Percentiles rank a stretch among this genome's conserved stretches.
Evolutionary conservation across 371 early-diverging fungal genomes (phyloP).

Genomic region (Mortierella sp.): DNA sequence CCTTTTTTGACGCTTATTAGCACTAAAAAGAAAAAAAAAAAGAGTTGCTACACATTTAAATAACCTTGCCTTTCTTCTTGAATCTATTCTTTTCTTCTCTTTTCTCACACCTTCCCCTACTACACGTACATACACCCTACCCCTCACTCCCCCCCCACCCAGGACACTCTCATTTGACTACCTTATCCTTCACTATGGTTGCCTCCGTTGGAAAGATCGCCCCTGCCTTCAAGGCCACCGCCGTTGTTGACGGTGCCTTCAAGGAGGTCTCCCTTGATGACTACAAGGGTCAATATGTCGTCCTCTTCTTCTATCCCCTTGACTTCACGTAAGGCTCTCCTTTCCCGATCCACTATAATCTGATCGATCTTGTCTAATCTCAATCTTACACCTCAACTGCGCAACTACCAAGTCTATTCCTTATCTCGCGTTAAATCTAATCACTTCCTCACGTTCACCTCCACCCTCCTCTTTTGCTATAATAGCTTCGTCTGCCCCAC

Average conservation of each 20-base stretch:
- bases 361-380: neutral
- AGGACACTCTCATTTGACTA: neutral
- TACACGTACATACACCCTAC: neutral
- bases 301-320: conserved; percentile 91
- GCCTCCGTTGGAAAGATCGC: conserved; percentile 69
- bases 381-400: neutral
- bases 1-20: neutral
- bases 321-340: conserved; percentile 62
- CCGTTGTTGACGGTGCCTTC: conserved; percentile 80
- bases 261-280: conserved; percentile 82
- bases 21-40: too few species aligned
- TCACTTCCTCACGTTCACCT: neutral
- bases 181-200: conserved; percentile 32
- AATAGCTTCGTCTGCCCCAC: conserved; percentile 89
- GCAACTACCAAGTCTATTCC: neutral
- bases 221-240: conserved; percentile 79
- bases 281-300: conserved; percentile 87
- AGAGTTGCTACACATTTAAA: neutral
- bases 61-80: too few species aligned
- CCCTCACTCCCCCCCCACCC: neutral
- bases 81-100: too few species aligned
- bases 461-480: neutral
- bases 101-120: neutral
- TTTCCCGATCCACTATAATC: neutral
- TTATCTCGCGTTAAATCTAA: neutral